Conservation (phyloP, 1,139 yeast species). For the Pichia kudriavzevii region DNA sequence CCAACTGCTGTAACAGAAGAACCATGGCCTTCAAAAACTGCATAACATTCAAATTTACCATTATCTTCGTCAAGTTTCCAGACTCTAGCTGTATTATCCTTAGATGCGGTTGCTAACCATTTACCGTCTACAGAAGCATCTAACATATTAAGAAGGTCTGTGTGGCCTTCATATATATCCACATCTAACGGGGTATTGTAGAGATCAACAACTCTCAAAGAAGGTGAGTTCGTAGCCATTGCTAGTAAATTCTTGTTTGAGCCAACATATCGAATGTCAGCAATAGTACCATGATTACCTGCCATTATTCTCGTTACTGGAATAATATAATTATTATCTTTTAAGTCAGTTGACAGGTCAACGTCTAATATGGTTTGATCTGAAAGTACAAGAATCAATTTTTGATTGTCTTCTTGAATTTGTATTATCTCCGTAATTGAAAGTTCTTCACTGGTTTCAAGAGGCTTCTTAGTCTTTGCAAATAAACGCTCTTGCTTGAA, state of each 20-base stretch:
- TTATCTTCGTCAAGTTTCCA: slow-evolving; percentile 55
- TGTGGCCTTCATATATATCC: slow-evolving; percentile 68
- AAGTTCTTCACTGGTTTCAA: slow-evolving; percentile 59
- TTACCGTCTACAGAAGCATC: slow-evolving; percentile 73
- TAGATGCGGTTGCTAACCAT: slow-evolving; percentile 93
- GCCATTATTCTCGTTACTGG: slow-evolving; percentile 54
- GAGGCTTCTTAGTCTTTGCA: slow-evolving; percentile 43
- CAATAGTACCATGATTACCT: slow-evolving; percentile 94
- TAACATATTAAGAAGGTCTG: slow-evolving; percentile 72
- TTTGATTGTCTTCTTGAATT: slow-evolving; percentile 21
- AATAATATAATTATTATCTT: slow-evolving; percentile 27
- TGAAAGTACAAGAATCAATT: slow-evolving; percentile 46
- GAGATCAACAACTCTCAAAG: slow-evolving; percentile 64
- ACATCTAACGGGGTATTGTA: slow-evolving; percentile 49
- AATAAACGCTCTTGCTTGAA: slow-evolving; percentile 32
- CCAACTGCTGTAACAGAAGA: slow-evolving; percentile 81
- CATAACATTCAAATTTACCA: slow-evolving; percentile 43
- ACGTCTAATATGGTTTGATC: slow-evolving; percentile 75
- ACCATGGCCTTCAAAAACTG: slow-evolving; percentile 76
- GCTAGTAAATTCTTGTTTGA: slow-evolving; percentile 52
- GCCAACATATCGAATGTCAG: slow-evolving; percentile 76
- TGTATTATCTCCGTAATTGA: slow-evolving; percentile 51
- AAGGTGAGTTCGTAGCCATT: slow-evolving; percentile 92
- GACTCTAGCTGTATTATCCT: slow-evolving; percentile 75
- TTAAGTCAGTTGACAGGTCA: slow-evolving; percentile 30